Evolutionary conservation across 2,329 filamentous ascomycete genomes (phyloP).

Genomic region (Xylariaceae sp.): DNA sequence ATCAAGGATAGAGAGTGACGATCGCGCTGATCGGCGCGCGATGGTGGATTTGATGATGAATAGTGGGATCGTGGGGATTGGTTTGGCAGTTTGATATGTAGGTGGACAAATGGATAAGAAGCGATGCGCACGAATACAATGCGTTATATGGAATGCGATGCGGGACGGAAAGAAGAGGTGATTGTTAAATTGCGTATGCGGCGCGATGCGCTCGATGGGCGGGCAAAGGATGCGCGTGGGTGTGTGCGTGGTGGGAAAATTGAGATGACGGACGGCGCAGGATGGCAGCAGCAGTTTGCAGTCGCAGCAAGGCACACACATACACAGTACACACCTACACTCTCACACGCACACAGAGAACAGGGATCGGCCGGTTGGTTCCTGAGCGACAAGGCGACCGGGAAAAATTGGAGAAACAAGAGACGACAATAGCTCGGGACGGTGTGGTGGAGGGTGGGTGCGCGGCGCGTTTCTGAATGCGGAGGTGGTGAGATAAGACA

Average conservation of each 20-base stretch:
- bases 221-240: no score
- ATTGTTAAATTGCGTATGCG: no score
- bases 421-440: slow-evolving; percentile 20
- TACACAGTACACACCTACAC: no score
- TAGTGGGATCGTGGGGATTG: slow-evolving; percentile 19
- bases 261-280: no score
- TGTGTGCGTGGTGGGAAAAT: no score
- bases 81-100: neutral
- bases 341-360: no score
- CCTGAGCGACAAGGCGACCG: slow-evolving; percentile 27
- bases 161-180: no score
- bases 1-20: slow-evolving; percentile 16
- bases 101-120: slow-evolving; percentile 7
- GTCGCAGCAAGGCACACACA: no score
- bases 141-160: no score
- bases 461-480: slow-evolving; percentile 5
- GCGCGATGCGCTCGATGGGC: no score
- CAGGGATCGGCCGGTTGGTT: slow-evolving; percentile 22
- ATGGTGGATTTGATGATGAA: slow-evolving; percentile 12
- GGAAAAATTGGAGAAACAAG: slow-evolving; percentile 26
- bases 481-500: slow-evolving; percentile 25
- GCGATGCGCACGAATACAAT: no score
- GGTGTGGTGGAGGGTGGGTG: slow-evolving; percentile 8
- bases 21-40: slow-evolving; percentile 30
- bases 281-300: no score